Conservation (phyloP, 768 basidiomycete genomes). For the Amanita exitialis region DNA sequence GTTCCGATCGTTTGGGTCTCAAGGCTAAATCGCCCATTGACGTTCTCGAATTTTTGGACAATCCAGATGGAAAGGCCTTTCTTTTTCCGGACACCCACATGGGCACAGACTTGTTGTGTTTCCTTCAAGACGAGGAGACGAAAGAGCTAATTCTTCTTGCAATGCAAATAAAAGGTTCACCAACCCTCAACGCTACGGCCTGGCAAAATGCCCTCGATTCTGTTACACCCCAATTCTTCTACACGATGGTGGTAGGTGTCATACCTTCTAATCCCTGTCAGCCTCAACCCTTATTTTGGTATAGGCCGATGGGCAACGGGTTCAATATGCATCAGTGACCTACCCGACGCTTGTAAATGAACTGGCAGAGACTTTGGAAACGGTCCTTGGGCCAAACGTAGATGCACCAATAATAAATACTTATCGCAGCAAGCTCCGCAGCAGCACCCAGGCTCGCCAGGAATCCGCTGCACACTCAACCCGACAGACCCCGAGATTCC, state of each 20-base stretch:
- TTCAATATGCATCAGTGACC: conserved; percentile 4
- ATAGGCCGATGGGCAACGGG: conserved; percentile 1
- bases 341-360: conserved; percentile 1
- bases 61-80: neutral
- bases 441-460: too few species aligned
- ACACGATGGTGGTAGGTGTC: conserved; percentile 3
- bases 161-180: conserved; percentile 2
- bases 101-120: conserved; percentile 6
- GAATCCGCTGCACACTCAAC: too few species aligned
- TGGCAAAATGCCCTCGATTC: conserved; percentile 6
- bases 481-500: too few species aligned
- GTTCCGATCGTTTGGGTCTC: conserved; percentile 7
- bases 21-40: conserved; percentile 2
- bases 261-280: neutral
- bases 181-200: neutral
- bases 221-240: conserved; percentile 5
- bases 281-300: neutral
- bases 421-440: too few species aligned
- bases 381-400: neutral
- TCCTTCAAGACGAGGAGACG: conserved; percentile 9
- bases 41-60: conserved; percentile 1
- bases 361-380: neutral
- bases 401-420: neutral
- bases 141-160: conserved; percentile 1
- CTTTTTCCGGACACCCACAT: conserved; percentile 9